Percentiles rank a stretch among this genome's conserved stretches.
Conservation (phyloP, 2,329 filamentous ascomycete species). For the Sarocladium kiliense region DNA sequence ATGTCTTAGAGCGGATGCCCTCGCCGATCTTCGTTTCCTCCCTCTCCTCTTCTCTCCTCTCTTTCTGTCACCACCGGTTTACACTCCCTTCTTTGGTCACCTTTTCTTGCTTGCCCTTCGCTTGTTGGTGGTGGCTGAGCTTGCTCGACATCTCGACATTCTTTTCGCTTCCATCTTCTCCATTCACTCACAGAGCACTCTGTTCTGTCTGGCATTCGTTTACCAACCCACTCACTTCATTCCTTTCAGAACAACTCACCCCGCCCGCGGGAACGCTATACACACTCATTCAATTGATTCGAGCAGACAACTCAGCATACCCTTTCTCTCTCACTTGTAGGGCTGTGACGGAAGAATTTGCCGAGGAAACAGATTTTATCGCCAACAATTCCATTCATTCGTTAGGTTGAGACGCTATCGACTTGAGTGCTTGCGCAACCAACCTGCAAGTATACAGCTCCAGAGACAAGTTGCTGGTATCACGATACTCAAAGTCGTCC, state of each 20-base stretch:
- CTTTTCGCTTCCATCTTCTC: background rate
- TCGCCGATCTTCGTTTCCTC: conserved; percentile 11
- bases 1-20: conserved; percentile 10
- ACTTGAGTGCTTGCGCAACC: conserved; percentile 2
- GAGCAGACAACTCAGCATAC: background rate
- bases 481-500: background rate
- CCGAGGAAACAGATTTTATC: background rate
- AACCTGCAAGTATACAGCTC: background rate
- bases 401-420: background rate
- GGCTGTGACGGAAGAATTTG: background rate
- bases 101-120: conserved; percentile 13
- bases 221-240: conserved; percentile 4
- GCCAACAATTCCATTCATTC: background rate
- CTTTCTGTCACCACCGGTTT: conserved; percentile 7
- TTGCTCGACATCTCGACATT: conserved; percentile 7
- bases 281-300: conserved; percentile 6
- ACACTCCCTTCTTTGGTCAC: conserved; percentile 13
- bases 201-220: conserved; percentile 8
- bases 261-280: background rate
- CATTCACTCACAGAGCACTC: background rate
- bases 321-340: background rate
- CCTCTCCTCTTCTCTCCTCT: conserved; percentile 11
- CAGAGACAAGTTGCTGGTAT: background rate
- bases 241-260: background rate
- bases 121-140: conserved; percentile 13